Evolutionary conservation across 345 rosid species (phyloP).

Genomic region (Eucalyptus polyanthemos): DNA sequence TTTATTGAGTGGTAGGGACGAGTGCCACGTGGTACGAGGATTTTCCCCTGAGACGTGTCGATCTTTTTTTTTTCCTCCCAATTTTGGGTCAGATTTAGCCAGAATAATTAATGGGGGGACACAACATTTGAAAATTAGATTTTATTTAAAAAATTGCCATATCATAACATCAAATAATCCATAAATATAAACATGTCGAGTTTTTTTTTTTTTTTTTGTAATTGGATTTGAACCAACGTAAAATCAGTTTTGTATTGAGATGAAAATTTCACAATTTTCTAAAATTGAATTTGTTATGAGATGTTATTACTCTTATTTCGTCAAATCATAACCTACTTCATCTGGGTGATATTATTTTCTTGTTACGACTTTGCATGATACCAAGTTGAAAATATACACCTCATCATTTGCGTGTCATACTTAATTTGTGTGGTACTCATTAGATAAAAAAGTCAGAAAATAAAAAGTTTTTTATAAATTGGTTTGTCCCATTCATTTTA

Average conservation of each 20-base stretch:
- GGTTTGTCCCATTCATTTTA: background rate
- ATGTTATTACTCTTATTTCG: no score
- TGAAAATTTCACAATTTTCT: background rate
- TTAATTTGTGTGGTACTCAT: fast-evolving
- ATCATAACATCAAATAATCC: background rate
- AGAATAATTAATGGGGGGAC: background rate
- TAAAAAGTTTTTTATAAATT: background rate
- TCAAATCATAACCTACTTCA: background rate
- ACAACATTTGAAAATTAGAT: background rate
- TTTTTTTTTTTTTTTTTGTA: no score
- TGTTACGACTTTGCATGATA: fast-evolving
- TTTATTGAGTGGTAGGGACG: background rate
- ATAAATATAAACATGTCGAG: fast-evolving
- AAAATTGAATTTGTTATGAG: fast-evolving
- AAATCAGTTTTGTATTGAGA: background rate
- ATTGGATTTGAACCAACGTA: background rate
- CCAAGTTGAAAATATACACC: background rate
- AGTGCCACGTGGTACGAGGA: background rate
- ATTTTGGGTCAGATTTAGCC: fast-evolving
- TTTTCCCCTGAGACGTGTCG: background rate
- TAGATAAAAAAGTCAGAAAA: background rate
- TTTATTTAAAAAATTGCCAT: no score
- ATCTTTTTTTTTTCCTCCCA: background rate
- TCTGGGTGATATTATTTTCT: fast-evolving
- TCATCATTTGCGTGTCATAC: fast-evolving